Evolutionary conservation across 1,139 yeast species (phyloP), one percentile per base, ranked within the genome.

Genomic region (Scheffersomyces titani): DNA sequence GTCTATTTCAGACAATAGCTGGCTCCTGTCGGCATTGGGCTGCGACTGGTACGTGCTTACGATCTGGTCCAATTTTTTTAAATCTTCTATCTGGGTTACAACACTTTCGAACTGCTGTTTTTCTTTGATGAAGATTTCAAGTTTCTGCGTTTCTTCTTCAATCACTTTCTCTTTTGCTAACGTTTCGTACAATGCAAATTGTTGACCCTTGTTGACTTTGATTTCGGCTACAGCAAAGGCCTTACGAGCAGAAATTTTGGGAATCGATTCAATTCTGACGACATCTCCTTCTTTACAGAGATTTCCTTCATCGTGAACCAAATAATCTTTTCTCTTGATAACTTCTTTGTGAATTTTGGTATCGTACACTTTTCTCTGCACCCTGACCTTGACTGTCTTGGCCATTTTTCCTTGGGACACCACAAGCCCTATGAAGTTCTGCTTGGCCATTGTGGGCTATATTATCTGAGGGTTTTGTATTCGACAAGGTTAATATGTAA

Each of bases 381-480:
- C 94, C 59, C 97, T 85, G 60, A 94, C 98, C 78, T 92, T 93
- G 63, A 94, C 93, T 61, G 98, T 93, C 80, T 94, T 94, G 74
- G 84, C 83, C 98, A 93, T 93, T 72, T 92, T 92, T 51, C 98
- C 98, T 71, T 92, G 98, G 57, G 98, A 91, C 48, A 92, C 87
- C 65, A 94, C 98, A 72, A 92, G 87, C 55, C 99, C 99, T 55
- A 92, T 80, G 69, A 93, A 91, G 71, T 91, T 92, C 67, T 91
- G 97, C 75, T 92, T 88, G 57, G 94, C 92, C 97, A 91, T 92
- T 51, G 40, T 22, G 40, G 4, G 16, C 13, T 30, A 30, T 30
- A 30, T 30, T 30, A 30, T 22, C 24, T 22, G 24, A 6, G 2
- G 40, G 16, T 30, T 30, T 30, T 4, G 11, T 11, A 30, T 30